Evolutionary conservation across 1,139 yeast species (phyloP), one percentile per base, ranked within the genome.

Genomic region (Blastobotrys proliferans): DNA sequence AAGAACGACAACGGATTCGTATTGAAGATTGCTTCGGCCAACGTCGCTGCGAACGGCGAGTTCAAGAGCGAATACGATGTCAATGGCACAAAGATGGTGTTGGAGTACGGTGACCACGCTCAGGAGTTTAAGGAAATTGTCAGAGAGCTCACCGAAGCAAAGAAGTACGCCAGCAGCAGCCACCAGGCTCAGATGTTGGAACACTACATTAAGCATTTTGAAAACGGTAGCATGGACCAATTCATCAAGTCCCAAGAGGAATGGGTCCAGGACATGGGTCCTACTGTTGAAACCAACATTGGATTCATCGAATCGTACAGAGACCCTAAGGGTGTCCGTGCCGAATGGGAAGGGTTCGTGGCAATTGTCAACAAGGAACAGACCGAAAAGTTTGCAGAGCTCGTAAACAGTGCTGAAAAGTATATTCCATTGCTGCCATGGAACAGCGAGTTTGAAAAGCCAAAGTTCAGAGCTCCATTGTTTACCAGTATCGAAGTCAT

Each of bases 271-370:
- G 95, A 87, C 60, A 65, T 84, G 43, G 82, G 86, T 6, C 96
- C 96, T 11, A 69, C 69, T 28, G 90, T 87, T 21, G 96, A 87
- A 64, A 80, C 92, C 36, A 85, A 87, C 60, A 77, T 86, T 54
- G 96, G 96, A 0, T 87, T 86, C 61, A 86, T 87, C 56, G 96
- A 87, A 67, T 86, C 95, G 24, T 87, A 87, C 66, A 74, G 96
- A 63, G 96, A 86, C 61, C 95, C 95, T 13, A 77, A 90, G 16
- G 95, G 95, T 38, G 87, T 86, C 36, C 77, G 92, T 60, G 96
- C 95, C 48, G 96, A 87, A 66, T 87, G 94, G 92, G 95, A 87
- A 67, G 88, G 95, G 26, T 68, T 87, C 37, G 94, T 87, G 31
- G 94, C 95, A n/a, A 83, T 86, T 79, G 94, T 86, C 43, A 85